Conservation (phyloP, 2,329 filamentous ascomycete genomes). For the Pyrenophora seminiperda region DNA sequence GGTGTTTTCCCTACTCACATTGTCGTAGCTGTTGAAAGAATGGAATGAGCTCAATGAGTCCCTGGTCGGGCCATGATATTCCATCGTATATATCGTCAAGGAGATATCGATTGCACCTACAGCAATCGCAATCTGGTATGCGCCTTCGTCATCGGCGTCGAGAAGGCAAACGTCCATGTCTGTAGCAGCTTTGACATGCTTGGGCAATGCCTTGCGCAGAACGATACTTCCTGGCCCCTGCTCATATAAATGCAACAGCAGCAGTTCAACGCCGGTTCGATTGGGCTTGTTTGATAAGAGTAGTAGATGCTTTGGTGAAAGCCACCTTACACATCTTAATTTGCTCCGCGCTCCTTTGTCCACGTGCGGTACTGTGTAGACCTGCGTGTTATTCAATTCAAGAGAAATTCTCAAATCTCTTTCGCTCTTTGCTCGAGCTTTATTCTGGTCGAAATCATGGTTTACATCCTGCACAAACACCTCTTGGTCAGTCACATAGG, state of each 20-base stretch:
- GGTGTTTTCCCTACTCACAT: conserved; percentile 50
- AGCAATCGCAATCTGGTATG: conserved; percentile 79
- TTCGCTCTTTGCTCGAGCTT: conserved; percentile 39
- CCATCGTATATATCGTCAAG: conserved; percentile 76
- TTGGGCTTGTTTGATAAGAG: conserved; percentile 62
- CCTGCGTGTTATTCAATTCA: conserved; percentile 37
- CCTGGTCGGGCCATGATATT: conserved; percentile 62
- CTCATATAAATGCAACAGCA: conserved; percentile 64
- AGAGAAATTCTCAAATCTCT: too few relatives aligned
- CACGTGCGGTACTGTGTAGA: conserved; percentile 38
- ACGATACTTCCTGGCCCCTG: conserved; percentile 57
- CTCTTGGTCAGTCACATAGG: conserved; percentile 78
- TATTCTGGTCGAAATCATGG: conserved; percentile 53
- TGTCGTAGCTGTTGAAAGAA: conserved; percentile 57
- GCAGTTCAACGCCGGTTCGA: conserved; percentile 60
- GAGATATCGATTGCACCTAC: conserved; percentile 80
- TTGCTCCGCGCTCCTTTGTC: conserved; percentile 54
- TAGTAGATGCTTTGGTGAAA: conserved; percentile 59
- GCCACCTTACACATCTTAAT: conserved; percentile 61
- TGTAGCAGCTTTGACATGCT: conserved; percentile 72
- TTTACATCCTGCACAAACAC: conserved; percentile 70
- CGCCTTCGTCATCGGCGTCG: conserved; percentile 61
- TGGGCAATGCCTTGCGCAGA: conserved; percentile 65
- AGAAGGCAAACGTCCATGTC: conserved; percentile 78
- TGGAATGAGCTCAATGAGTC: conserved; percentile 56